Evolutionary conservation across 176 grass and related monocot genomes (phyloP), one percentile per base, ranked within the genome.

Genomic region (Raddia distichophylla): DNA sequence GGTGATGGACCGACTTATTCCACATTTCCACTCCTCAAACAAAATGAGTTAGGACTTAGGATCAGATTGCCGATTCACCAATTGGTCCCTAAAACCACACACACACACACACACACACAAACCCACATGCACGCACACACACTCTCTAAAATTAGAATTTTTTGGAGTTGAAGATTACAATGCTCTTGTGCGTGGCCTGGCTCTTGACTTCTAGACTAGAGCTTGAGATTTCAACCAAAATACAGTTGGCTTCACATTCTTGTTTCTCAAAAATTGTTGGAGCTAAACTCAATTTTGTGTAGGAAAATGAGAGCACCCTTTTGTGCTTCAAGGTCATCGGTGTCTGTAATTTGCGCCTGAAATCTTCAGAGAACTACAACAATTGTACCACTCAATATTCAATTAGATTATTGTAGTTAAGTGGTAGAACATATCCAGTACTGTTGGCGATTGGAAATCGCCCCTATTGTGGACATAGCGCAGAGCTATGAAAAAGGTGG

Each of bases 291-390:
- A 47, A 3, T 79, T 66, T 56, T 68, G 32, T 19, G 47, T 56
- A 22, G 50, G 63, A 80, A 55, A 68, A 13, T 45, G 7, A 0
- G 6, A 55, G 63, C 54, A 42, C 12, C n/a, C 33, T 79, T 55
- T 79, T 66, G 18, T 67, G 15, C 74, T 77, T 59, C 16, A 64
- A 35, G 45, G 42, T 22, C 59, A 22, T 12, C 5, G 45, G 14
- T 77, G 22, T 77, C n/a, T 10, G 46, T 10, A 69, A 6, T 49
- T 71, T 71, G 47, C 46, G 3, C 73, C 54, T 33, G 17, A 80
- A 80, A 17, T 37, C 40, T 80, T n/a, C 67, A 58, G 52, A 69
- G 17, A 69, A 32, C 51, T 80, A 67, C 64, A 46, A 44, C 51
- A 79, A 33, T 35, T 67, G 66, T 67, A 67, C 48, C 50, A 59